Base-by-base conservation (phyloP, 2,329 filamentous ascomycete species). In the Didymella glomerata region DNA sequence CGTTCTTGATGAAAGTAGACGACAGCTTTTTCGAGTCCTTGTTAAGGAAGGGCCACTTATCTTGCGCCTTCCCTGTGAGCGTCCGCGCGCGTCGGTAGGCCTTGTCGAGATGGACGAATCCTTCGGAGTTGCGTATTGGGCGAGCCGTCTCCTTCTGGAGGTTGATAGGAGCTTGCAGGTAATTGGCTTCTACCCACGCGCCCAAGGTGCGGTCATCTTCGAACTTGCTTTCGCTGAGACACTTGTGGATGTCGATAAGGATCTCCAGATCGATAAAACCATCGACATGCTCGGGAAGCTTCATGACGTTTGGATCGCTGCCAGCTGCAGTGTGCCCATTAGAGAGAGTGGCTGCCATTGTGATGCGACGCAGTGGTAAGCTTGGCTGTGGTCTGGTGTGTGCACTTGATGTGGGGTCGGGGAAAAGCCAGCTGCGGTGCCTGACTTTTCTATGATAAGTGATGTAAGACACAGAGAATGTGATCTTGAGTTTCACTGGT, bases 41-140 rank as follows among this genome's bases (percentile, higher is more conserved):
- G 32, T 70, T 63, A 44, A 70, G 70, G 42, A 75, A 74, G 22
- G 72, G 72, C 71, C 71, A 75, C 54, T 73, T 70, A 34, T 74
- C 70, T 61, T 70, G 68, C 25, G 68, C 63, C 47, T 67, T 68
- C n/a, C 67, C 68, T 16, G 71, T 74, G 28, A 74, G 67, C 18
- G 59, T 54, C 14, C 68, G 67, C 22, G 69, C 70, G 32, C 72
- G 67, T 41, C 68, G 66, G 45, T 70, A 75, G 14, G 72, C 72
- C n/a, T 58, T 60, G 28, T 72, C 65, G 3, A 75, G 55, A 20
- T 68, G 63, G 30, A 46, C 38, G 49, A 71, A 73, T 27, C 62
- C 67, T 49, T 71, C 65, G 2, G 60, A 22, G 5, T 63, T 67
- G 30, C 65, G 63, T 20, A 75, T 69, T 1, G 42, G 48, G 8